Percentiles rank a stretch among this genome's conserved stretches.
These are phyloP conservation scores for Kalanchoe fedtschenkoi DNA, from an alignment of 164 flowering plant species.

Conservation along the genomic window DNA sequence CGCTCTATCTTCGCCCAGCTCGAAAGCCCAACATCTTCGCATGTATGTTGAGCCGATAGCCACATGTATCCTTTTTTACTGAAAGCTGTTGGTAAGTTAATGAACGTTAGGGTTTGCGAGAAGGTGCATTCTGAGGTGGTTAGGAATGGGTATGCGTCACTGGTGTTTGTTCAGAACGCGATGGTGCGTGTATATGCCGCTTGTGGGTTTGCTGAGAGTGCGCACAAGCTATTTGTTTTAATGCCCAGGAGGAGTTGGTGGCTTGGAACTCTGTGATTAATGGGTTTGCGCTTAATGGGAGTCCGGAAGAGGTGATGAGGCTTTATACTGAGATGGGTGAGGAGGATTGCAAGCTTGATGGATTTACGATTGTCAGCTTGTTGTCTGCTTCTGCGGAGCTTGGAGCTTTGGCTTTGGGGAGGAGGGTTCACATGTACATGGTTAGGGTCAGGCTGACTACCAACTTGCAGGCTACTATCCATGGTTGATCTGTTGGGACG, in stretches of 20 bases:
- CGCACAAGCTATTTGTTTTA: constrained; percentile 22
- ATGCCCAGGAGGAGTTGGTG: constrained; percentile 23
- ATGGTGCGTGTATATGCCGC: constrained; percentile 25
- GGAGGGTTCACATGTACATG: constrained; percentile 21
- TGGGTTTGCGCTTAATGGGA: constrained; percentile 28
- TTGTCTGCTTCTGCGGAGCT: constrained; percentile 29
- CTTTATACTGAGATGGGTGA: constrained; percentile 18
- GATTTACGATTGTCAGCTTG: constrained; percentile 29
- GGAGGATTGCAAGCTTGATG: constrained; percentile 21
- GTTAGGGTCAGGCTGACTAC: constrained; percentile 15
- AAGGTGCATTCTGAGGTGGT: too few species aligned
- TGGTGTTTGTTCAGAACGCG: too few species aligned
- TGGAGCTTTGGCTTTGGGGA: too few species aligned
- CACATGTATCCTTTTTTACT: too few species aligned
- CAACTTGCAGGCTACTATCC: constrained; percentile 20
- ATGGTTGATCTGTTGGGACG: constrained; percentile 31
- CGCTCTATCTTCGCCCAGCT: constrained; percentile 16
- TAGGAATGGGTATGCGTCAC: too few species aligned
- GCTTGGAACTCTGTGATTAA: constrained; percentile 34
- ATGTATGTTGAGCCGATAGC: constrained; percentile 32
- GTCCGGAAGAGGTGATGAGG: too few species aligned
- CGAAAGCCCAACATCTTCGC: constrained; percentile 18
- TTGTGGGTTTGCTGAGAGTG: constrained; percentile 23
- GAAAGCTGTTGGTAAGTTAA: too few species aligned
- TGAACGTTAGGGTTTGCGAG: too few species aligned